A percentile compares a stretch with the other conserved stretches of the same genome.
Conservation (phyloP, 208 protist species). For the Trypanosoma caninum region DNA sequence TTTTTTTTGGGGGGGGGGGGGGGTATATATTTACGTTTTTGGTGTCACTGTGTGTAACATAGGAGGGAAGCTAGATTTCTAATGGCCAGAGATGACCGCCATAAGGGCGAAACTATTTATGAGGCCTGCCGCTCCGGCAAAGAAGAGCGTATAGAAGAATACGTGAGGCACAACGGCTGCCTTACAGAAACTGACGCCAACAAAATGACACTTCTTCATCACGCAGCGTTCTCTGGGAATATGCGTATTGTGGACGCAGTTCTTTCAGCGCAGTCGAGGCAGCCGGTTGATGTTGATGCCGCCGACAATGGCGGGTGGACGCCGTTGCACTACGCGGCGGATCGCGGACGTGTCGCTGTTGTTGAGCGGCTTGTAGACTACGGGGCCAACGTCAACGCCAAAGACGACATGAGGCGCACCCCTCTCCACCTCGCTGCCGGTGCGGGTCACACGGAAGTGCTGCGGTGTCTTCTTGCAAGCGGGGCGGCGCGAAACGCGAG, state of each 20-base stretch:
- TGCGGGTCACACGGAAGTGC: conserved; percentile 29
- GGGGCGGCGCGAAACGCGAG: conserved; percentile 48
- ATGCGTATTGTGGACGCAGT: conserved; percentile 32
- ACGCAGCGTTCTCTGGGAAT: conserved; percentile 70
- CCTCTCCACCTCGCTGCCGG: conserved; percentile 79
- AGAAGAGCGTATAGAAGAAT: conserved; percentile 43
- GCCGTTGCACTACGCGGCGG: conserved; percentile 80
- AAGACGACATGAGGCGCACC: conserved; percentile 57
- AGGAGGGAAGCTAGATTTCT: too few species aligned
- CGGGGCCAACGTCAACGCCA: conserved; percentile 66
- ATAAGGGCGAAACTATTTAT: conserved; percentile 53
- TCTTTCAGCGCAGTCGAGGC: conserved; percentile 28
- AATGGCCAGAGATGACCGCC: too few species aligned
- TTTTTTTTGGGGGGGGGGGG: too few species aligned
- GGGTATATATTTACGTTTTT: too few species aligned
- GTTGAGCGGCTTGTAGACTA: conserved; percentile 50
- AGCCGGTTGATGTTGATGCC: conserved; percentile 58
- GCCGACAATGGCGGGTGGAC: conserved; percentile 79
- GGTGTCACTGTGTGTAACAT: too few species aligned
- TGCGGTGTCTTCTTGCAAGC: conserved; percentile 35
- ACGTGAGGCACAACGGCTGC: conserved; percentile 69
- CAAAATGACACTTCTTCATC: conserved; percentile 83
- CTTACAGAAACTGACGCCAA: conserved; percentile 68
- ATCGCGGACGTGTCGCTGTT: conserved; percentile 50
- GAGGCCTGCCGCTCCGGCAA: conserved; percentile 65